Evolutionary conservation across 2,329 filamentous ascomycete species (phyloP).

Genomic region (Cladophialophora bantiana): DNA sequence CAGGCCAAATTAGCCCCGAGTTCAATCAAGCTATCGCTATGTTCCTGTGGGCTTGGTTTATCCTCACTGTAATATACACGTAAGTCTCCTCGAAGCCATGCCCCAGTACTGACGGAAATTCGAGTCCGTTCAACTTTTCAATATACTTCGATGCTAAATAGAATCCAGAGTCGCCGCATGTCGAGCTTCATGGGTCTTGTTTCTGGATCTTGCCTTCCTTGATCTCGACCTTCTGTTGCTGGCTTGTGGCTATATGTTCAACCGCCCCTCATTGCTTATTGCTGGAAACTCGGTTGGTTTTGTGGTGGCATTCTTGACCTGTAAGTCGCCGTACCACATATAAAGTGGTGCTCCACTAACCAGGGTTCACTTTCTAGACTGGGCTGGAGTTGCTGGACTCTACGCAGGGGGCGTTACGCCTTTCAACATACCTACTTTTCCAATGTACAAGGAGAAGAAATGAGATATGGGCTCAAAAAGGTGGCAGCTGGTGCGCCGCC

Average conservation of each 20-base stretch:
- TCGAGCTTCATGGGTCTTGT: constrained; percentile 41
- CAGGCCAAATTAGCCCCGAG: constrained; percentile 39
- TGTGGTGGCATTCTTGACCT: constrained; percentile 40
- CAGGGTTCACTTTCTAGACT: constrained; percentile 23
- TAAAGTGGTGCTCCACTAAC: too few species aligned
- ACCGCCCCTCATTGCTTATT: constrained; percentile 31
- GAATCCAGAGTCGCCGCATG: constrained; percentile 35
- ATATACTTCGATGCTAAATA: not conserved
- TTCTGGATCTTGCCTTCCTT: constrained; percentile 40
- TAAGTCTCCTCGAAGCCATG: not conserved
- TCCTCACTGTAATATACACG: constrained; percentile 42
- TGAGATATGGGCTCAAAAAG: not conserved
- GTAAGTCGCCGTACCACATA: constrained; percentile 35
- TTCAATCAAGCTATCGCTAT: constrained; percentile 43
- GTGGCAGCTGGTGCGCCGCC: not conserved
- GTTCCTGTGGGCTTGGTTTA: constrained; percentile 44
- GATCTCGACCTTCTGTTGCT: constrained; percentile 42
- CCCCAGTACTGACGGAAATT: not conserved
- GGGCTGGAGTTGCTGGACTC: constrained; percentile 39
- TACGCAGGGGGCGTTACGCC: constrained; percentile 38
- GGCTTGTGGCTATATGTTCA: constrained; percentile 42
- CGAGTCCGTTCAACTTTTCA: not conserved
- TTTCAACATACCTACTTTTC: constrained; percentile 37
- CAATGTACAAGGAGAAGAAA: constrained; percentile 26
- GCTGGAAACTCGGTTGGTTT: constrained; percentile 41